Evolutionary conservation across 192 early-diverging fungal genomes (phyloP).

Genomic region (Jimgerdemannia lactiflua): DNA sequence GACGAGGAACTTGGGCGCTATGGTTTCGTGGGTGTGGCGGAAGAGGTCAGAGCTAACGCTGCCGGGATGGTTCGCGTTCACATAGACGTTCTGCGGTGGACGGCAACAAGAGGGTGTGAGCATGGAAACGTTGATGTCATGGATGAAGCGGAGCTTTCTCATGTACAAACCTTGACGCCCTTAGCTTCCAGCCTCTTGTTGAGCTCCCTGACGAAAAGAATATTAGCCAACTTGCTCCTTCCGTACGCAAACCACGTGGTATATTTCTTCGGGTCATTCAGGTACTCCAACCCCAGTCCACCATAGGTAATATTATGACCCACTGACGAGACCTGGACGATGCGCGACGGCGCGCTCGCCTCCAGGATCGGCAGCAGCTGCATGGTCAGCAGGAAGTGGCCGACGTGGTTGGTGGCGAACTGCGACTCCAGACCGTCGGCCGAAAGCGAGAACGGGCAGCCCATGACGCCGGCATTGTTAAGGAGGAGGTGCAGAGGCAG

Average conservation of each 20-base stretch:
- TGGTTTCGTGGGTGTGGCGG: slow-evolving; percentile 3
- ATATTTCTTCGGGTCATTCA: slow-evolving; percentile 25
- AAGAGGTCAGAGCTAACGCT: slow-evolving; percentile 15
- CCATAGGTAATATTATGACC: slow-evolving; percentile 11
- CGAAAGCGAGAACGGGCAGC: slow-evolving; percentile 30
- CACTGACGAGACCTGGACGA: slow-evolving; percentile 25
- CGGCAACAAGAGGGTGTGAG: neutral
- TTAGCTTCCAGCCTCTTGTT: slow-evolving; percentile 16
- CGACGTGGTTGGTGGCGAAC: slow-evolving; percentile 55
- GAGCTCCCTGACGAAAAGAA: neutral
- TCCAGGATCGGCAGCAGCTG: slow-evolving; percentile 24
- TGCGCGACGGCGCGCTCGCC: slow-evolving; percentile 15
- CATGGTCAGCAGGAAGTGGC: slow-evolving; percentile 30
- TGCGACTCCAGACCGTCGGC: slow-evolving; percentile 60
- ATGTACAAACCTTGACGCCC: slow-evolving; percentile 20
- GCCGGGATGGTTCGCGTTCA: slow-evolving; percentile 27
- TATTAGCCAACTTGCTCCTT: neutral
- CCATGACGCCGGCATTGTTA: slow-evolving; percentile 67
- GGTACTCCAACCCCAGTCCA: slow-evolving; percentile 11
- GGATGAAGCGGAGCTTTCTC: too few relatives aligned
- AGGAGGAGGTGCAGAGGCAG: slow-evolving; percentile 45
- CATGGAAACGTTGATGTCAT: neutral
- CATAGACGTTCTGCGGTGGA: slow-evolving; percentile 11
- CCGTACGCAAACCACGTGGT: neutral
- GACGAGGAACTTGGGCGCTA: neutral